Percentiles rank a stretch among this genome's conserved stretches.
phyloP scores from a whole-genome alignment of 1,284 basidiomycete species.

The Gymnopus androsaceus region DNA sequence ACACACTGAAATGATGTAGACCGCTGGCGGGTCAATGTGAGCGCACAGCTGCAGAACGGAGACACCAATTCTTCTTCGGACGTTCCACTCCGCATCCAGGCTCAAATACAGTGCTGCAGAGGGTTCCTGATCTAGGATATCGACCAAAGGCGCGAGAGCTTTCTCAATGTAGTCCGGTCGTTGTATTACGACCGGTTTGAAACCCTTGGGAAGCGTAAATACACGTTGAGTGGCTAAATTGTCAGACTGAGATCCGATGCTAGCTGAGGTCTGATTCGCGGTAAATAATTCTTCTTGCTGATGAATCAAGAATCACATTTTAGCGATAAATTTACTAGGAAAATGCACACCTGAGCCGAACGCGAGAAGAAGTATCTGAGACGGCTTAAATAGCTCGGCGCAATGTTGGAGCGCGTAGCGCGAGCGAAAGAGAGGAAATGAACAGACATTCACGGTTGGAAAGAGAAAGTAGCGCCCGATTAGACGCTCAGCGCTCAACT shows the following conservation, averaged over 20 bases:
- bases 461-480: too few relatives aligned
- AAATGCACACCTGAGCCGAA: background rate
- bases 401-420: background rate
- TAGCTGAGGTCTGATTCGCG: background rate
- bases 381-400: background rate
- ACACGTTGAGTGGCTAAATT: background rate
- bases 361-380: background rate
- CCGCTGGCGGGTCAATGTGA: constrained; percentile 1
- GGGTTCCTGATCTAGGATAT: constrained; percentile 5
- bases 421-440: background rate
- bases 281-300: background rate
- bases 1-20: constrained; percentile 16
- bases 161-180: background rate
- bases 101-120: constrained; percentile 6
- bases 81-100: constrained; percentile 23
- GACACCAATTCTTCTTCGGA: constrained; percentile 16
- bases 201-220: background rate
- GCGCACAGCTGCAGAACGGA: constrained; percentile 19
- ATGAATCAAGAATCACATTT: background rate
- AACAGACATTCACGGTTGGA: too few relatives aligned
- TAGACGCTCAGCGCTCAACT: too few relatives aligned
- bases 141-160: constrained; percentile 1
- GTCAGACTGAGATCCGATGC: background rate
- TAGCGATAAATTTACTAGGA: background rate
- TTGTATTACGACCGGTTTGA: background rate